A percentile compares a stretch with the other conserved stretches of the same genome.
Evolutionary conservation across 805 yeast genomes (phyloP).

Genomic region (Kurtzmaniella cleridarum): DNA sequence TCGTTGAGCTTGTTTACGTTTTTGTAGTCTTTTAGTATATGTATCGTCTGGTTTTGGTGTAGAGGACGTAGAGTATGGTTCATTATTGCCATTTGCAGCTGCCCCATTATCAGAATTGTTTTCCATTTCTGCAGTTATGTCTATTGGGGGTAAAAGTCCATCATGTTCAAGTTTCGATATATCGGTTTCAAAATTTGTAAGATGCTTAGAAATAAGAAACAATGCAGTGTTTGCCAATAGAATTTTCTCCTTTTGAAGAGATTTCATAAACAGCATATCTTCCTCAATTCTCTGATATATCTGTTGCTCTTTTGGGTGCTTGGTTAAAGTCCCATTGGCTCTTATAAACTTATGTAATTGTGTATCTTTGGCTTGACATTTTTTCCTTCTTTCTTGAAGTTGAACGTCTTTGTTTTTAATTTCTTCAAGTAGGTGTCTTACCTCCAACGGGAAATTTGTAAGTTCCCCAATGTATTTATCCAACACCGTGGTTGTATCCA

Average conservation of each 20-base stretch:
- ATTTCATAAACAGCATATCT: conserved; percentile 55
- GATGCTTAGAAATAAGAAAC: conserved; percentile 69
- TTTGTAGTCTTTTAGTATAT: conserved; percentile 16
- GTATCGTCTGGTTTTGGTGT: conserved; percentile 18
- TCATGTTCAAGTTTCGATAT: conserved; percentile 72
- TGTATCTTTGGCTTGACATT: conserved; percentile 67
- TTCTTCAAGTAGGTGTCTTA: conserved; percentile 75
- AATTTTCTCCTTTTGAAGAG: conserved; percentile 72
- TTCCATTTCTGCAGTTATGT: conserved; percentile 19
- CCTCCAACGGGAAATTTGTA: conserved; percentile 83
- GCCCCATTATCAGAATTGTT: conserved; percentile 9
- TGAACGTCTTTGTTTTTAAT: conserved; percentile 63
- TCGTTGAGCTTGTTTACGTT: conserved; percentile 17
- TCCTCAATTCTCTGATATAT: conserved; percentile 61
- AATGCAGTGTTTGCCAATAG: conserved; percentile 79
- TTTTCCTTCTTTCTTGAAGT: conserved; percentile 59
- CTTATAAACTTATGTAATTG: conserved; percentile 78
- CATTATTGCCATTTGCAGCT: conserved; percentile 14
- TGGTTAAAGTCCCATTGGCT: conserved; percentile 74
- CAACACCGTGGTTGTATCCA: conserved; percentile 83
- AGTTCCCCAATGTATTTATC: conserved; percentile 53
- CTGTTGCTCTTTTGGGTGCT: conserved; percentile 75
- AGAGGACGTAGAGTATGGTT: conserved; percentile 22
- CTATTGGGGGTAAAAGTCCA: conserved; percentile 64
- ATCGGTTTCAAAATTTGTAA: conserved; percentile 67